Percentiles rank a stretch among this genome's conserved stretches.
Conservation (phyloP, 2,329 filamentous ascomycete genomes). For the Onygenales sp. region DNA sequence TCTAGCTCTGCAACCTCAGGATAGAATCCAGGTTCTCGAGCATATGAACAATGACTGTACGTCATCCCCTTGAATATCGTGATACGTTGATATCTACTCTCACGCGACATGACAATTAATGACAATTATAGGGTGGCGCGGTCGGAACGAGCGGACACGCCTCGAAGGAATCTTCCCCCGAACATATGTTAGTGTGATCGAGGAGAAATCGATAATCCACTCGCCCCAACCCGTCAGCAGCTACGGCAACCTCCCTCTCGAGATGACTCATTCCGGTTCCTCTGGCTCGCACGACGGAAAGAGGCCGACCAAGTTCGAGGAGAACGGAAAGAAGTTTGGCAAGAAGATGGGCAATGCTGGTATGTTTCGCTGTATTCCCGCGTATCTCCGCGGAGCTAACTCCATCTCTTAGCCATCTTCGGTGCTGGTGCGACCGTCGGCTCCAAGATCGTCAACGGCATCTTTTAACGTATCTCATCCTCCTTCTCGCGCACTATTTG, state of each 20-base stretch:
- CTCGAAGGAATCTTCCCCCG: constrained; percentile 91
- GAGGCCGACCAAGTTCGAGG: constrained; percentile 53
- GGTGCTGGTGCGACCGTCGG: constrained; percentile 88
- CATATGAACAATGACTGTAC: constrained; percentile 91
- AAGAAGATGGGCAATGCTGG: constrained; percentile 77
- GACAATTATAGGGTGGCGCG: constrained; percentile 59
- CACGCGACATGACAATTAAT: constrained; percentile 1
- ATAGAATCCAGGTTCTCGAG: constrained; percentile 70
- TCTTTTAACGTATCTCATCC: constrained; percentile 52
- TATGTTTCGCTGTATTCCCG: constrained; percentile 18
- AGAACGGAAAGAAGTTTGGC: constrained; percentile 87
- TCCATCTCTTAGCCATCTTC: constrained; percentile 64
- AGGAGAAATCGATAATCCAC: constrained; percentile 46
- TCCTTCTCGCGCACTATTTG: not conserved
- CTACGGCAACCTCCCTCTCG: constrained; percentile 61
- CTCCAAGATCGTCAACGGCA: constrained; percentile 80
- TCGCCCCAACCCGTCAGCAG: constrained; percentile 28
- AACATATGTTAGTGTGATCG: constrained; percentile 67
- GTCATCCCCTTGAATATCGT: constrained; percentile 15
- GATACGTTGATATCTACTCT: not conserved
- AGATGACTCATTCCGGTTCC: constrained; percentile 53
- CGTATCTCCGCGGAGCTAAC: not conserved
- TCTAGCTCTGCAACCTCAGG: constrained; percentile 68
- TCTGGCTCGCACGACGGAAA: constrained; percentile 29
- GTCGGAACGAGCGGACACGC: constrained; percentile 71